These are phyloP conservation scores for Ophiostoma tasmaniense DNA, from an alignment of 2,329 filamentous ascomycete genomes.

Conservation along the genomic window DNA sequence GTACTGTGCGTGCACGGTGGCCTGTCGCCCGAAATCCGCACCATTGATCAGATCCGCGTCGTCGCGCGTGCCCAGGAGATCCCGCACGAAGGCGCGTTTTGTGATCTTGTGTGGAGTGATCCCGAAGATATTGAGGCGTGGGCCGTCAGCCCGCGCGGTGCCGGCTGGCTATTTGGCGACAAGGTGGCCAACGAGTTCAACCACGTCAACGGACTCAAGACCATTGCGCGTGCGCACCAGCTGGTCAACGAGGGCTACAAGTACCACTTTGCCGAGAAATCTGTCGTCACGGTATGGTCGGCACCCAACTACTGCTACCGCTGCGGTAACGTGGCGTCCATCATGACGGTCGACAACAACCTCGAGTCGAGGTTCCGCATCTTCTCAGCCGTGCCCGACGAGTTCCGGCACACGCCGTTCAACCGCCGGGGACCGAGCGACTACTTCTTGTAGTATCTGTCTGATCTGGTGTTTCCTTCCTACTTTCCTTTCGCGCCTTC, in stretches of 20 bases:
- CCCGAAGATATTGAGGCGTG: conserved; percentile 97
- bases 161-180: conserved; percentile 96
- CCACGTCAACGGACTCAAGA: conserved; percentile 89
- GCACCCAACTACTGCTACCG: conserved; percentile 93
- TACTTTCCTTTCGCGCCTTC: no score
- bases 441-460: conserved; percentile 51
- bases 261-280: conserved; percentile 93
- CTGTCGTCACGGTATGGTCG: conserved; percentile 96
- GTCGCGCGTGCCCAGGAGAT: conserved; percentile 97
- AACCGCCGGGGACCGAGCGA: conserved; percentile 59
- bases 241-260: conserved; percentile 98
- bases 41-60: conserved; percentile 97
- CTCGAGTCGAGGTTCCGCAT: conserved; percentile 87
- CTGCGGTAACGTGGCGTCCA: conserved; percentile 93
- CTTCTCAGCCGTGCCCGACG: conserved; percentile 81
- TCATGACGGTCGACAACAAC: conserved; percentile 83
- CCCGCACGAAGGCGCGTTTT: conserved; percentile 96
- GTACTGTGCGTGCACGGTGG: conserved; percentile 98
- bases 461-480: neutral
- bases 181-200: conserved; percentile 98
- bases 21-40: conserved; percentile 82
- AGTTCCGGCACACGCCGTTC: conserved; percentile 70
- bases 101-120: conserved; percentile 95
- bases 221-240: conserved; percentile 96
- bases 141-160: conserved; percentile 84